Base-by-base conservation (phyloP, 768 basidiomycete genomes). In the Artomyces pyxidatus region DNA sequence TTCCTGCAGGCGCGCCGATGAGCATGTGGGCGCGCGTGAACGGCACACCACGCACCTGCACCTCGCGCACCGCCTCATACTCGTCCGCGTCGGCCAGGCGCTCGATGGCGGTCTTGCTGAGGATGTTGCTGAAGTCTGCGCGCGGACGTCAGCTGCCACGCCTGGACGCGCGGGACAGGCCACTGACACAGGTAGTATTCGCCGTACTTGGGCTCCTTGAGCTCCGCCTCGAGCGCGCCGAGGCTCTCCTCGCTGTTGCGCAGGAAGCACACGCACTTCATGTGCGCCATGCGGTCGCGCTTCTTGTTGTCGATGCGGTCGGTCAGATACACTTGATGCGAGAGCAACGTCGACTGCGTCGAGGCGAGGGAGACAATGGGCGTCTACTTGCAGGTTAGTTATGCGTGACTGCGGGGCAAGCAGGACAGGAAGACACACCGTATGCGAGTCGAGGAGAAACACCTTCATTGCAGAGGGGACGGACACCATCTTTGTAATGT, bases 121-220 rank as follows among this genome's bases (percentile, higher is more conserved):
- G 66, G 35, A 88, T 81, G 59, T 93, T 98, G 69, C 93, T 97
- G 64, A 99, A 99, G 68, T 96, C 95, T 98, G 50, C 19, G 37
- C 32, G 37, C 32, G 38, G 37, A 44, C 21, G 29, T 48, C 23
- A 29, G 37, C 43, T 50, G 41, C 49, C 42, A 50, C 43, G 22
- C 37, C 21, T 6, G 30, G 43, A 41, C n/a, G 38, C 41, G 40
- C 21, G 26, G 29, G 40, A 45, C 41, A 59, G 60, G 67, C 69
- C 73, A 91, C 95, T 86, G 80, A 98, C 95, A 99, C 63, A 99
- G 71, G 76, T 95, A 98, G 70, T 99, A 99, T 70, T 93, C 92
- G 64, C 93, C 93, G 60, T 98, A 99, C 67, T 87, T 87, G 9
- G 94, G 95, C 60, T 91, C 86, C 30, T 75, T 75, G 28, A 99